Percentiles rank a stretch among this genome's conserved stretches.
Evolutionary conservation across 176 grass and related monocot genomes (phyloP).

Genomic region (Zizania latifolia): DNA sequence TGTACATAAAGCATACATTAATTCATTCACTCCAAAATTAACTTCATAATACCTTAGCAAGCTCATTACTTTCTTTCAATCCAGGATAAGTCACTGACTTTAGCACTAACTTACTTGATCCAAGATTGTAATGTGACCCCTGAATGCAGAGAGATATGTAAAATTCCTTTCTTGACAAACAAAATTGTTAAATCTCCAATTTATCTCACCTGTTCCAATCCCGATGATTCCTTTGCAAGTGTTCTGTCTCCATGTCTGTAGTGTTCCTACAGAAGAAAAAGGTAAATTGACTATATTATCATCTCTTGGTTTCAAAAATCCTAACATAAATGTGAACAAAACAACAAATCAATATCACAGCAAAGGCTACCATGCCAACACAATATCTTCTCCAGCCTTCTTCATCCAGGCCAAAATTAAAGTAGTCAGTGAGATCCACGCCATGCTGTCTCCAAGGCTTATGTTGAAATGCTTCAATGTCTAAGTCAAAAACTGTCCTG

Average conservation of each 20-base stretch:
- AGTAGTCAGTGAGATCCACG: constrained; percentile 59
- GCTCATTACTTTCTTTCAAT: constrained; percentile 27
- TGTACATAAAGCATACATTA: constrained; percentile 8
- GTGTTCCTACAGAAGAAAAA: constrained; percentile 32
- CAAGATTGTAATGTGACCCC: constrained; percentile 28
- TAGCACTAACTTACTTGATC: constrained; percentile 23
- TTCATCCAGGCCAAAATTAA: constrained; percentile 76
- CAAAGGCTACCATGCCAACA: constrained; percentile 44
- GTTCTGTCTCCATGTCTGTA: constrained; percentile 35
- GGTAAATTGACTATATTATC: background rate
- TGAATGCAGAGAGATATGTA: constrained; percentile 17
- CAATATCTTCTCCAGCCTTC: constrained; percentile 84
- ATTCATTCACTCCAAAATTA: constrained; percentile 6
- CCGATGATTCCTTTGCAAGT: constrained; percentile 27
- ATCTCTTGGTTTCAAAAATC: constrained; percentile 2
- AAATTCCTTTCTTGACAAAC: background rate
- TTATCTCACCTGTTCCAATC: constrained; percentile 49
- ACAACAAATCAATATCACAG: background rate
- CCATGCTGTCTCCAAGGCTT: constrained; percentile 73
- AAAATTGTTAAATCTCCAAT: constrained; percentile 18
- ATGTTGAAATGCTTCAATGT: constrained; percentile 63
- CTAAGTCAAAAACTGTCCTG: constrained; percentile 44
- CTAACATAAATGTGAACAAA: background rate
- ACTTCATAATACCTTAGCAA: constrained; percentile 45
- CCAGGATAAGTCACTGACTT: constrained; percentile 33